A percentile compares a stretch with the other conserved stretches of the same genome.
phyloP scores from a whole-genome alignment of 176 grass and related monocot genomes.

The Carex kokanica region DNA sequence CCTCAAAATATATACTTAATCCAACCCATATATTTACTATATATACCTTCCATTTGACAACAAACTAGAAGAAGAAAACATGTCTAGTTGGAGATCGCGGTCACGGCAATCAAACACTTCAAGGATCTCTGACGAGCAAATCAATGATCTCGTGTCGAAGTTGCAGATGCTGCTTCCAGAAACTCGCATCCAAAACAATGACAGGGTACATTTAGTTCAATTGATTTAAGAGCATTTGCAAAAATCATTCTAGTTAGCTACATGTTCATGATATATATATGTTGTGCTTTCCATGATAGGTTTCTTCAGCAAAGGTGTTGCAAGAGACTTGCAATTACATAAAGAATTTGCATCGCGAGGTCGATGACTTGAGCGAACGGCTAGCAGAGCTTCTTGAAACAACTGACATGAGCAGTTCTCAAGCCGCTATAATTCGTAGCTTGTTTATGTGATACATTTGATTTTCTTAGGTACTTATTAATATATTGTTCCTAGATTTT shows the following conservation, averaged over 20 bases:
- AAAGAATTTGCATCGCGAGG: slow-evolving; percentile 72
- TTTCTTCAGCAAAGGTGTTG: slow-evolving; percentile 64
- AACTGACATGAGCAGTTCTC: slow-evolving; percentile 63
- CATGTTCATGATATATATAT: background rate
- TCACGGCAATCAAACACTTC: slow-evolving; percentile 65
- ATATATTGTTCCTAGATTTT: slow-evolving; percentile 9
- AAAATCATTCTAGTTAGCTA: background rate
- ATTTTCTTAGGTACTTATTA: slow-evolving; percentile 27
- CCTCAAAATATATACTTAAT: background rate
- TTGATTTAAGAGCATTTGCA: background rate
- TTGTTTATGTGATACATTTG: slow-evolving; percentile 59
- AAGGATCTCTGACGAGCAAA: slow-evolving; percentile 91
- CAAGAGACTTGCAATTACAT: slow-evolving; percentile 94
- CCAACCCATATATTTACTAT: slow-evolving; percentile 1
- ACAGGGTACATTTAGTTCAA: slow-evolving; percentile 44
- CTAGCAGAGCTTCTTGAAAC: slow-evolving; percentile 75
- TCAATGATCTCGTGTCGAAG: slow-evolving; percentile 84
- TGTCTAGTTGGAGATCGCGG: slow-evolving; percentile 75
- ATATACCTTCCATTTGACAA: background rate
- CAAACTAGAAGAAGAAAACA: background rate
- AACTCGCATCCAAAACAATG: slow-evolving; percentile 50
- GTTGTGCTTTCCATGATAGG: slow-evolving; percentile 24
- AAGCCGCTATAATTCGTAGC: slow-evolving; percentile 80
- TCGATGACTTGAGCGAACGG: slow-evolving; percentile 78
- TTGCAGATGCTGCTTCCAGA: slow-evolving; percentile 76